Evolutionary conservation across 75 land plant species (phyloP), one percentile per base, ranked within the genome.

Genomic region (Chamaecyparis obtusa): DNA sequence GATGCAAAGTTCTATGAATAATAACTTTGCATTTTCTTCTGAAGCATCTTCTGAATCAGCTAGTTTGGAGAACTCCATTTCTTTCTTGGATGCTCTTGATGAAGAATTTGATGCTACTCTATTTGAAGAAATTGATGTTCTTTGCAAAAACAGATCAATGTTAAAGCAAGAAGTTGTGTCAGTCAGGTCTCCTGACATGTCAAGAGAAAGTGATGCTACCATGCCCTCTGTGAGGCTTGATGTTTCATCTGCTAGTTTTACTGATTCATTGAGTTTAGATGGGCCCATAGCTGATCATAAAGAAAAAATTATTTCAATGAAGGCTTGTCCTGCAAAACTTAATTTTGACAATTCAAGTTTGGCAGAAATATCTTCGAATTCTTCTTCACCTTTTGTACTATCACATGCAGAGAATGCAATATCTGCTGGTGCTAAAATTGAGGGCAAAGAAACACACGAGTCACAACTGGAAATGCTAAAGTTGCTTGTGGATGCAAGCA

Each of bases 41-140:
- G 44, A 78, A 39, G 10, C 44, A 39, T 81, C 49, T 81, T 44
- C 32, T 44, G 83, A 81, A 81, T 44, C 83, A 27, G 14, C 48
- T 46, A 46, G 27, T 46, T 81, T 24, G 10, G 83, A 81, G 33
- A 81, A 43, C 24, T 11, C 15, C 13, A 81, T 81, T 81, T 46
- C 83, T 32, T 9, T 81, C 32, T 41, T 36, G 44, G 80, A 72
- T 72, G n/a, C n/a, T 32, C 83, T 32, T 49, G 57, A 88, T 71
- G 96, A 94, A 74, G 96, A 95, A 83, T 89, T 94, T 87, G 93
- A 94, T 91, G 97, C 93, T 43, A 87, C 88, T 14, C 7, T 91
- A n/a, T 89, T 94, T 85, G 87, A 89, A 86, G 91, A 95, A 87
- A 89, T 95, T 81, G 97, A 94, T 88, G 89, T 86, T 49, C 55